Evolutionary conservation across 1,284 basidiomycete genomes (phyloP).

Genomic region (Kalmanozyma brasiliensis): DNA sequence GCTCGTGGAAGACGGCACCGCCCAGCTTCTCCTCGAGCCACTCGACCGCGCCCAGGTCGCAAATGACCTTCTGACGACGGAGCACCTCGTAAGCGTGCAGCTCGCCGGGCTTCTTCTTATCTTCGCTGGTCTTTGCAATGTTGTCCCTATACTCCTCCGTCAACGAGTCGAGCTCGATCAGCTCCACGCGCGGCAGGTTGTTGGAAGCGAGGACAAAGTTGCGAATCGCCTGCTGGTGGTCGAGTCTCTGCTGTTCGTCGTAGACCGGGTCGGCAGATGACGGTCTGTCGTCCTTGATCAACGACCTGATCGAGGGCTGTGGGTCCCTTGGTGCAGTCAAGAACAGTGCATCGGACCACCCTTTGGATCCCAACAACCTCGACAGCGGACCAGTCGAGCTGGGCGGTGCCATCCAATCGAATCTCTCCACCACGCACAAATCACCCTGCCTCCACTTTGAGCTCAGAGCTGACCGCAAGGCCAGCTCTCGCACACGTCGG

Average conservation of each 20-base stretch:
- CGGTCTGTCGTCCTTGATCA: slow-evolving; percentile 41
- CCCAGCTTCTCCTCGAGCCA: slow-evolving; percentile 68
- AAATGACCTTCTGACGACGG: slow-evolving; percentile 53
- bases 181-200: slow-evolving; percentile 60
- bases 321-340: slow-evolving; percentile 63
- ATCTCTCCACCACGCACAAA: slow-evolving; percentile 77
- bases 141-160: slow-evolving; percentile 49
- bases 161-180: slow-evolving; percentile 61
- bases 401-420: slow-evolving; percentile 69
- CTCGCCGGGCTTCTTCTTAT: slow-evolving; percentile 66
- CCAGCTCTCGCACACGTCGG: slow-evolving; percentile 88
- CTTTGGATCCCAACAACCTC: slow-evolving; percentile 52
- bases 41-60: slow-evolving; percentile 67
- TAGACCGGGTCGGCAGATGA: slow-evolving; percentile 61
- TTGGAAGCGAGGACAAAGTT: slow-evolving; percentile 58
- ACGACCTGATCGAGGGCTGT: slow-evolving; percentile 26
- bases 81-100: slow-evolving; percentile 67
- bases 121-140: slow-evolving; percentile 47
- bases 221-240: slow-evolving; percentile 49
- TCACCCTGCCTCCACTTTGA: slow-evolving; percentile 79
- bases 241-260: slow-evolving; percentile 47
- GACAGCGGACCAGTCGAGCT: slow-evolving; percentile 56
- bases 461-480: slow-evolving; percentile 88
- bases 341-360: slow-evolving; percentile 63
- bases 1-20: slow-evolving; percentile 60